Percentiles rank a stretch among this genome's conserved stretches.
Conservation (phyloP, 2,329 filamentous ascomycete species). For the Trichoderma breve region DNA sequence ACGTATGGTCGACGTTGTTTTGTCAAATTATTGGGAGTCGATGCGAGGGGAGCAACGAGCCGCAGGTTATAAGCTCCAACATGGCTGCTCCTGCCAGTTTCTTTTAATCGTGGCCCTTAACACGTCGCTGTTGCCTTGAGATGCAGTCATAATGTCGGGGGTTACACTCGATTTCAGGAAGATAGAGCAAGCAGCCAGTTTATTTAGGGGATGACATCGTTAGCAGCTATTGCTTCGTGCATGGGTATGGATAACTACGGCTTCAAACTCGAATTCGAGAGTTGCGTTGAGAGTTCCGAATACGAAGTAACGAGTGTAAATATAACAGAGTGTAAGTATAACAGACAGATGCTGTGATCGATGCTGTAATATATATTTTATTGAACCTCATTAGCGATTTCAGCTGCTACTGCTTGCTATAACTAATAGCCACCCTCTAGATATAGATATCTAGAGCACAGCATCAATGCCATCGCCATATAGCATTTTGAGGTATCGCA, state of each 20-base stretch:
- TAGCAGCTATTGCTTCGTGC: neutral
- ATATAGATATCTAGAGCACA: neutral
- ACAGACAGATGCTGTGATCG: neutral
- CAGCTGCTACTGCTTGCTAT: neutral
- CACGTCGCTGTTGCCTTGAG: no score
- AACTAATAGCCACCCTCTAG: neutral
- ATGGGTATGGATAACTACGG: neutral
- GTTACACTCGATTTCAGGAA: no score
- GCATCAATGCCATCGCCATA: neutral
- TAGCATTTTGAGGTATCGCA: neutral
- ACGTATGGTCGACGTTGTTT: neutral
- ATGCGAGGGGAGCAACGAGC: no score
- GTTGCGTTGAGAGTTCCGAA: neutral
- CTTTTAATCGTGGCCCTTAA: no score
- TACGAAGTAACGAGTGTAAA: neutral
- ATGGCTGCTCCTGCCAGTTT: no score
- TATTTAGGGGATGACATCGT: no score
- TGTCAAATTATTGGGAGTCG: neutral
- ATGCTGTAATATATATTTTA: neutral
- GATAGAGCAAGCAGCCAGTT: no score
- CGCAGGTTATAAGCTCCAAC: no score
- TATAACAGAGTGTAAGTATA: neutral
- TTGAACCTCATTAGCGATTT: neutral
- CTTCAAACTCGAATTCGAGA: neutral
- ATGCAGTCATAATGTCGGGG: no score